Evolutionary conservation across 805 yeast species (phyloP).

Genomic region (Ogataea wickerhamii): DNA sequence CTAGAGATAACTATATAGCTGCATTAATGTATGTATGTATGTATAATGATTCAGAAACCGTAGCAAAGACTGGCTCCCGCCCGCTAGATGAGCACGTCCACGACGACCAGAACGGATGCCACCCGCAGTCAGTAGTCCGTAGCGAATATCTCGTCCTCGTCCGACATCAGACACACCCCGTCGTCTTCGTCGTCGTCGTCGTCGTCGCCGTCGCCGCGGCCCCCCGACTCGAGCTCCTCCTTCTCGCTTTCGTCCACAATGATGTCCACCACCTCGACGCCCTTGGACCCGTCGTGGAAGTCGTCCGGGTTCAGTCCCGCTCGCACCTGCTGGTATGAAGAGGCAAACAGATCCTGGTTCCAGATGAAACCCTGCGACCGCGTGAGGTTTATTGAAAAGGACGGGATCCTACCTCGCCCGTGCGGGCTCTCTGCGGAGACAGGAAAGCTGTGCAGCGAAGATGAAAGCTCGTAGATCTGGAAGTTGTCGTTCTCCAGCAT

Average conservation of each 20-base stretch:
- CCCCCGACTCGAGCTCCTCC: constrained; percentile 10
- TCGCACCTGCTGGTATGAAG: constrained; percentile 59
- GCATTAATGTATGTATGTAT: no score
- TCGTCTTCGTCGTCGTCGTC: constrained; percentile 1
- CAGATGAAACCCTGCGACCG: constrained; percentile 74
- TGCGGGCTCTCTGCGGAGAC: constrained; percentile 8
- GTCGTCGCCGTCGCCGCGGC: constrained; percentile 5
- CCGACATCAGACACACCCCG: constrained; percentile 4
- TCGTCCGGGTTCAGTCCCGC: constrained; percentile 31
- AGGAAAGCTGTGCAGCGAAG: constrained; percentile 21
- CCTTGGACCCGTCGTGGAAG: constrained; percentile 16
- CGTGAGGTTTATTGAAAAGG: constrained; percentile 43
- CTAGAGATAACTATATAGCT: no score
- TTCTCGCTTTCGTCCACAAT: constrained; percentile 15
- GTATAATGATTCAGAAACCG: no score
- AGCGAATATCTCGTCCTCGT: constrained; percentile 14
- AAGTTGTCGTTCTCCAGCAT: constrained; percentile 57
- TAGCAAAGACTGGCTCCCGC: no score
- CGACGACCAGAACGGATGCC: not conserved
- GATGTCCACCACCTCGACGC: constrained; percentile 27
- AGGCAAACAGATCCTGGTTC: constrained; percentile 75
- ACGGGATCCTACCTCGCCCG: constrained; percentile 25
- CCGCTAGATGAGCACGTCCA: no score
- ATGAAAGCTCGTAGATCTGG: constrained; percentile 45
- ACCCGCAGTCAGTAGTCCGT: constrained; percentile 13